A percentile compares a stretch with the other conserved stretches of the same genome.
phyloP scores from a whole-genome alignment of 305 asterid genomes.

The Fraxinus xanthoxyloides region DNA sequence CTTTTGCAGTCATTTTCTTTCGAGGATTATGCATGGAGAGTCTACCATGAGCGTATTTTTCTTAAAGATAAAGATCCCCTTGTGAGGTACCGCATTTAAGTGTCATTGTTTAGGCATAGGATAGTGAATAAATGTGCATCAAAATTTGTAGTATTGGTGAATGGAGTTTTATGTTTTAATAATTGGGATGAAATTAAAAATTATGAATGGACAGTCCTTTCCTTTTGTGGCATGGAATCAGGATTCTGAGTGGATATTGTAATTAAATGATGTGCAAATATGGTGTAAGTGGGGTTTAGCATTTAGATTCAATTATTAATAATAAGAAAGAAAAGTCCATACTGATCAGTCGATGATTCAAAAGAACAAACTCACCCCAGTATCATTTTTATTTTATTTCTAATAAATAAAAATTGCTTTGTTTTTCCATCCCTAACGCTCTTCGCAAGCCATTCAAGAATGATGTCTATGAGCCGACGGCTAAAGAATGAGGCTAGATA shows the following conservation, averaged over 20 bases:
- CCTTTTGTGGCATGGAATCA: neutral
- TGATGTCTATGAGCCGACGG: too few relatives aligned
- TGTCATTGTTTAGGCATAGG: neutral
- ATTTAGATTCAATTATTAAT: too few relatives aligned
- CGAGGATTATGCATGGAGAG: slow-evolving; percentile 77
- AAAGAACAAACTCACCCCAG: neutral
- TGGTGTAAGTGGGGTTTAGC: neutral
- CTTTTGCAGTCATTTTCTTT: slow-evolving; percentile 48
- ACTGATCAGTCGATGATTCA: too few relatives aligned
- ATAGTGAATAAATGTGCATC: neutral
- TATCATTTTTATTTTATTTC: neutral
- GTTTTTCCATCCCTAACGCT: neutral
- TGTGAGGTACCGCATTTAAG: slow-evolving; percentile 37
- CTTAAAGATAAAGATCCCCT: slow-evolving; percentile 67
- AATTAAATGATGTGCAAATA: neutral
- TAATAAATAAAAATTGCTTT: too few relatives aligned
- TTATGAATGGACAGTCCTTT: neutral
- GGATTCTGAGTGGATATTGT: neutral
- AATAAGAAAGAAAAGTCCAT: neutral
- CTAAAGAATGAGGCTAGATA: too few relatives aligned
- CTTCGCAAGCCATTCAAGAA: too few relatives aligned
- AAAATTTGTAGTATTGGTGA: neutral
- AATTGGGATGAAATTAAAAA: neutral
- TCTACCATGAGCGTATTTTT: slow-evolving; percentile 51
- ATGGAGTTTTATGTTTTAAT: neutral